Conservation (phyloP, 2,329 filamentous ascomycete genomes). For the Calcarisporium arbuscula region DNA sequence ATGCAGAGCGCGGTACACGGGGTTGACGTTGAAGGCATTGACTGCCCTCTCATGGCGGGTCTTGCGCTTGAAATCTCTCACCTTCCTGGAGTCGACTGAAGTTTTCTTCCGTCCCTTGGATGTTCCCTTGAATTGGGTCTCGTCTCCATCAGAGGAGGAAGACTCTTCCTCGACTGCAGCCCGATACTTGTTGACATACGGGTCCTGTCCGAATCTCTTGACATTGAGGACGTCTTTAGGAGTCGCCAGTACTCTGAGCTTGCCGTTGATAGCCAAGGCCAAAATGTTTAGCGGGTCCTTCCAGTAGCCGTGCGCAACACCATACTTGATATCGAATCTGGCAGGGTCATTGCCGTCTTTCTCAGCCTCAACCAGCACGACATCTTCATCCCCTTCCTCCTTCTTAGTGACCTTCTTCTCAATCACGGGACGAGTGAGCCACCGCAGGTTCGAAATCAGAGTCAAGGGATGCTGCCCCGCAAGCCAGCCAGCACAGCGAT, state of each 20-base stretch:
- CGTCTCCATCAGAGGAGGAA: neutral
- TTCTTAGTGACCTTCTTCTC: constrained; percentile 43
- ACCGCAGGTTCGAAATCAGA: constrained; percentile 45
- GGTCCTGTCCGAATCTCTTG: neutral
- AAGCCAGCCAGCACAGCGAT: constrained; percentile 50
- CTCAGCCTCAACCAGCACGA: constrained; percentile 25
- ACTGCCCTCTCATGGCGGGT: constrained; percentile 34
- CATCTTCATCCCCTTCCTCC: constrained; percentile 26
- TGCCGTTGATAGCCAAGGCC: constrained; percentile 40
- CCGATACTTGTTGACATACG: constrained; percentile 3
- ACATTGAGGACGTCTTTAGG: constrained; percentile 35
- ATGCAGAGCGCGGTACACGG: constrained; percentile 46
- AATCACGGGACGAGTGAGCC: constrained; percentile 50
- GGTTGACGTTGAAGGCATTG: constrained; percentile 33
- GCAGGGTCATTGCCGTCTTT: constrained; percentile 28
- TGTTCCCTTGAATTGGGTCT: constrained; percentile 1
- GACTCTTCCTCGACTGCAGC: neutral
- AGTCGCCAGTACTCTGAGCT: constrained; percentile 35
- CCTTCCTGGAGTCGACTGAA: constrained; percentile 14
- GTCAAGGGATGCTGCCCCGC: constrained; percentile 48
- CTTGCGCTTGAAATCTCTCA: too few relatives aligned
- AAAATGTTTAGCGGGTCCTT: constrained; percentile 55
- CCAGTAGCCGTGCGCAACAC: constrained; percentile 55
- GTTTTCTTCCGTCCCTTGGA: constrained; percentile 17
- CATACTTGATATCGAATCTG: constrained; percentile 36